Conservation (phyloP, 495 filamentous ascomycete species). For the Umbilicaria muhlenbergii region DNA sequence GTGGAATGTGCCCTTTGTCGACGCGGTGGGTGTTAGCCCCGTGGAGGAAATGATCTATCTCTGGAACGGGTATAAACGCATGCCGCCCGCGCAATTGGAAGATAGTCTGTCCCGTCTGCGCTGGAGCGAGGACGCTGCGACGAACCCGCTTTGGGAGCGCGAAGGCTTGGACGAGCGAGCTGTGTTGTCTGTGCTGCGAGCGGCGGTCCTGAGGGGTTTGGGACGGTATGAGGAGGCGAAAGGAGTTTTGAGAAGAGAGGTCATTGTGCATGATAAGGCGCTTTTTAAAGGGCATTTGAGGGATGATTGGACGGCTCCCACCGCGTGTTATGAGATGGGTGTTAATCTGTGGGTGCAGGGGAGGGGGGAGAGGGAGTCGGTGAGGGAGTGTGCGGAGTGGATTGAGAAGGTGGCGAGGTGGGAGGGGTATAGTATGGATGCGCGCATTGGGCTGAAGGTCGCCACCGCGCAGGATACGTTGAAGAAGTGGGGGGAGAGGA, state of each 20-base stretch:
- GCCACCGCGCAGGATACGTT: constrained; percentile 67
- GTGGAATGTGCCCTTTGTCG: constrained; percentile 52
- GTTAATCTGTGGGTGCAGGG: constrained; percentile 62
- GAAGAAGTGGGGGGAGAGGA: constrained; percentile 40
- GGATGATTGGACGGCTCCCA: constrained; percentile 70
- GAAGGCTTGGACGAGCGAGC: constrained; percentile 64
- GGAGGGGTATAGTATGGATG: constrained; percentile 79
- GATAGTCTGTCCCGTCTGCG: constrained; percentile 43
- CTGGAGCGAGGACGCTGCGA: constrained; percentile 46
- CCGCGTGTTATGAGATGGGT: constrained; percentile 81
- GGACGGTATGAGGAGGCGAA: constrained; percentile 47
- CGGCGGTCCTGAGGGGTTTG: constrained; percentile 48
- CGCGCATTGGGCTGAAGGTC: constrained; percentile 70
- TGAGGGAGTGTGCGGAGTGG: constrained; percentile 53
- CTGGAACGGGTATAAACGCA: constrained; percentile 73
- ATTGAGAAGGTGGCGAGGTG: constrained; percentile 67
- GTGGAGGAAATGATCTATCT: constrained; percentile 92
- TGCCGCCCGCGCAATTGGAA: constrained; percentile 48
- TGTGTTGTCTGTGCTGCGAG: constrained; percentile 47
- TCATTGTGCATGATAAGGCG: constrained; percentile 47
- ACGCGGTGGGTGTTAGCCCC: constrained; percentile 72
- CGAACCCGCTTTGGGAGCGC: constrained; percentile 33
- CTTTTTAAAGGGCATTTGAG: constrained; percentile 57
- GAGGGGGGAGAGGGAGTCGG: constrained; percentile 9
- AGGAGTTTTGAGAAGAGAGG: constrained; percentile 37